Base-by-base conservation (phyloP, 768 basidiomycete species). In the Harrya chromipes region DNA sequence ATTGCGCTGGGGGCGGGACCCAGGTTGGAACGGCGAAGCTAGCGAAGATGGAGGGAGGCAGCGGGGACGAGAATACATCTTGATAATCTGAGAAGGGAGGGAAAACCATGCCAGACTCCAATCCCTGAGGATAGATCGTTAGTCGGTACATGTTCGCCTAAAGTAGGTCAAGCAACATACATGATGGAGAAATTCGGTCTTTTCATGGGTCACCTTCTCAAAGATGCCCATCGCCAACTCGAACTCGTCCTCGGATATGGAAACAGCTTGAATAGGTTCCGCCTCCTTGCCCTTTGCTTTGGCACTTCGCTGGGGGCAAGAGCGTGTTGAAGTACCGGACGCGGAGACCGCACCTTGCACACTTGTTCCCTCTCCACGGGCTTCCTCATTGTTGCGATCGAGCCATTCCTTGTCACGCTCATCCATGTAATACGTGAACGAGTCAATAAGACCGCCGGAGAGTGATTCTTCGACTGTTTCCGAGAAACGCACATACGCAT, bases 391-490 rank as follows among this genome's bases (percentile, higher is more conserved):
- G 29, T 12, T 29, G 29, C 29, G 29, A 29, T 29, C 29, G 12
- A 29, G 29, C 29, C 29, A 99, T 55, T 88, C 87, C 61, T 87
- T 84, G 72, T 98, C 95, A 16, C 87, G 85, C 67, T 98, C 97
- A 60, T 99, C 95, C 88, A 97, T 90, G 56, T 83, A 90, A 63
- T 98, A 97, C 2, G 84, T 83, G 69, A 87, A 87, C 0, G 87
- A 87, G 57, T 87, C 83, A 27, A 80, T 71, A 49, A 93, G 79
- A 11, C 80, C 82, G 55, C 72, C 76, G 4, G 67, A 66, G 57
- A 76, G 73, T 9, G 81, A 74, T 56, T 94, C 92, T 59, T 98
- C 97, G 56, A 88, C 83, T 4, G 88, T 91, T 59, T 88, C 83
- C 8, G 92, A 94, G 29, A 85, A 88, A 49, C 84, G 82, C 48